Percentiles rank a stretch among this genome's conserved stretches.
Evolutionary conservation across 768 basidiomycete genomes (phyloP).

Genomic region (Termitomyces sp.): DNA sequence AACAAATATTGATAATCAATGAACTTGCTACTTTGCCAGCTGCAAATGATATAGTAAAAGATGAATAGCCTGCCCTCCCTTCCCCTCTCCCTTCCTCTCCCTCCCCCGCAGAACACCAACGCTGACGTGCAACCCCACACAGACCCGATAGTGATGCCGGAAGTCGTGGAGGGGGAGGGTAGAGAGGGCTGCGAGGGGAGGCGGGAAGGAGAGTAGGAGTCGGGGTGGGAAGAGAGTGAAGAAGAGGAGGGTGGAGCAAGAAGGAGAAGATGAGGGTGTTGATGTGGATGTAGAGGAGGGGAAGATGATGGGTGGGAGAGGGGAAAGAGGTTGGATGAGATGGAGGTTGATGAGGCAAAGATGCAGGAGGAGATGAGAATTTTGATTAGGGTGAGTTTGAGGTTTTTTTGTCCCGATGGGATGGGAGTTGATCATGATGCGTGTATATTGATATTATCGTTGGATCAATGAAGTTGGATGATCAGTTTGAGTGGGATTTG

Average conservation of each 20-base stretch:
- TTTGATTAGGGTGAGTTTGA: conserved; percentile 80
- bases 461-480: conserved; percentile 88
- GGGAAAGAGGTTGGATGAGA: conserved; percentile 54
- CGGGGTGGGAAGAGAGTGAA: conserved; percentile 23
- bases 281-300: conserved; percentile 23
- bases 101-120: too few species aligned
- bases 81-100: too few species aligned
- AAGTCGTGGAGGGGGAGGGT: conserved; percentile 15
- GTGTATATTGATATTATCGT: conserved; percentile 90
- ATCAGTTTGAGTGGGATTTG: conserved; percentile 98
- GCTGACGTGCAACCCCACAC: too few species aligned
- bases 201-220: background rate
- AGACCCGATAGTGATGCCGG: too few species aligned
- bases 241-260: conserved; percentile 41
- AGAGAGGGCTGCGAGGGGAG: background rate
- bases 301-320: conserved; percentile 5
- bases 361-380: conserved; percentile 88
- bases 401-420: too few species aligned
- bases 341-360: conserved; percentile 60
- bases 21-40: too few species aligned
- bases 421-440: background rate
- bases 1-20: too few species aligned
- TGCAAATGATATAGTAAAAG: too few species aligned
- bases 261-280: conserved; percentile 36
- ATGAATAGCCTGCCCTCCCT: too few species aligned